Base-by-base conservation (phyloP, 176 grass and related monocot genomes). In the Oropetium thomaeum region DNA sequence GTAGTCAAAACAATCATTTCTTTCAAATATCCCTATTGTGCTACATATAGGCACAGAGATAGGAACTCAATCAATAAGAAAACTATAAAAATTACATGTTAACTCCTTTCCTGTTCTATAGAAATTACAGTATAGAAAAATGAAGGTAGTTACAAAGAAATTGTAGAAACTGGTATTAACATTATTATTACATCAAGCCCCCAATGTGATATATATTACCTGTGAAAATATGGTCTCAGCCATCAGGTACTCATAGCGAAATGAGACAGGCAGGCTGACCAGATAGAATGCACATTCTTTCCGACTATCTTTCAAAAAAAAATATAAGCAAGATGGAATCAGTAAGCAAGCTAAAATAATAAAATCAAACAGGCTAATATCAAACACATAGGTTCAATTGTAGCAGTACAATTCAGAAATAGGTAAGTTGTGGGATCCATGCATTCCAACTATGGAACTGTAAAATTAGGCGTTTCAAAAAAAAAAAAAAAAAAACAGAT, bases 191-290 rank as follows among this genome's bases (percentile, higher is more conserved):
- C 23, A 57, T 57, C 19, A 45, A 67, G 67, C 23, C 40, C 38
- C 25, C 23, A 25, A 14, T 29, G 37, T 32, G 15, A 39, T 61
- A 22, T 37, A 71, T 39, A 3, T 73, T 84, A 99, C 96, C 96
- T 99, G 96, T 61, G 96, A 99, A 90, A 95, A 99, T 90, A 99
- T 99, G 51, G 91, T 99, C 73, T 99, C 96, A n/a, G 96, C 91
- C 96, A 99, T 95, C 84, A 99, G 87, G 68, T 89, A 95, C 78
- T 99, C 96, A 39, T 99, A 99, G 20, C 96, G 87, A 77, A 95
- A 99, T 27, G 96, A 83, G 37, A 99, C 89, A 73, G 91, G 96
- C 5, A 99, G 73, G 73, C 96, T 88, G 61, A 90, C 96, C 78
- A 99, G 73, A 88, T 90, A 99, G 67, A 93, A 99, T 8, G 91